Base-by-base conservation (phyloP, 352 stramenopile genomes). In the Elongisporangium prolatum region DNA sequence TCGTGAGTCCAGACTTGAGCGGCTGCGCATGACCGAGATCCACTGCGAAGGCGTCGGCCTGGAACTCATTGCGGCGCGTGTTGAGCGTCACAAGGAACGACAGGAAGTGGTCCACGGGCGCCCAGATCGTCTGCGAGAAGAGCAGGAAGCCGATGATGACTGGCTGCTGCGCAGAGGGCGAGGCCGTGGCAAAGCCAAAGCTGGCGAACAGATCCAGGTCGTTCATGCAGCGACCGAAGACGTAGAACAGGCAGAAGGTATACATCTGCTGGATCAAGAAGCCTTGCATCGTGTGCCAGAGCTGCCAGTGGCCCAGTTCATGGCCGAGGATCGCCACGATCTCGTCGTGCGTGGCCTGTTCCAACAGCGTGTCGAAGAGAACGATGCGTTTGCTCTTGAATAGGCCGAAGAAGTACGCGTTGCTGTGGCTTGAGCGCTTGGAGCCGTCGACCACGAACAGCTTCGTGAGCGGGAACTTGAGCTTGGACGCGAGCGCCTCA, bases 361-460 rank as follows among this genome's bases (percentile, higher is more conserved):
- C 83, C 48, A 99, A 74, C 13, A 99, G 80, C 38, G 96, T 99
- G 72, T 99, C 97, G 64, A 97, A 99, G 3, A 98, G 69, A 22
- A 98, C 95, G 66, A 98, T 98, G 24, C 96, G 88, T 69, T 98
- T 98, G 75, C 93, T 98, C 64, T 97, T 98, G 65, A 97, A 97
- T 53, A 98, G 94, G n/a, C 97, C 97, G 53, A 86, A 95, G 52
- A 96, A 89, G 63, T 95, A 96, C 21, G 85, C 86, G 56, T 95
- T 96, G 57, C 79, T 93, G 75, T 98, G 93, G 61, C 79, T 92
- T 11, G 88, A 98, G 28, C 97, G 86, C 77, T 98, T 98, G 20
- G 93, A 98, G 38, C 96, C 97, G 75, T 99, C 97, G 70, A 97
- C 97, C 8, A 98, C 91, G 69, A 98, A 99, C 37, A 99, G 81